These are phyloP conservation scores for Metarhizium guizhouense DNA, from an alignment of 2,329 filamentous ascomycete species.

Conservation along the genomic window DNA sequence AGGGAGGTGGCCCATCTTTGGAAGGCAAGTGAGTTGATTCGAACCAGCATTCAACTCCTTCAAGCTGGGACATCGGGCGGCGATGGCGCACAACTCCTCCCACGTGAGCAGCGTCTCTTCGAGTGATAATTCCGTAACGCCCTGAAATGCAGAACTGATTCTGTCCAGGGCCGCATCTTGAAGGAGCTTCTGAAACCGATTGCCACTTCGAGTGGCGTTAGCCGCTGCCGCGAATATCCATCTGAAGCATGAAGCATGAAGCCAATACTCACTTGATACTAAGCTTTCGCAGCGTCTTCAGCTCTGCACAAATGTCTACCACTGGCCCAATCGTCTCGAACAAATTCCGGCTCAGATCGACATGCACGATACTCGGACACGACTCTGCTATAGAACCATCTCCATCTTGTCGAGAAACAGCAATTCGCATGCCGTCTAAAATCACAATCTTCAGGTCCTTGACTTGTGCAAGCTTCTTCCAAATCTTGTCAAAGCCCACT, in stretches of 20 bases:
- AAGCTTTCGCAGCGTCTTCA: constrained; percentile 57
- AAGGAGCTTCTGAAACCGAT: constrained; percentile 51
- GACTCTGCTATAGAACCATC: constrained; percentile 34
- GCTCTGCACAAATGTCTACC: constrained; percentile 58
- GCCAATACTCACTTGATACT: constrained; percentile 55
- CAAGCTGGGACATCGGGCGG: constrained; percentile 44
- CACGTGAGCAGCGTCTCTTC: constrained; percentile 60
- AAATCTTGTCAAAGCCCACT: constrained; percentile 90
- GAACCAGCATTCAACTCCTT: constrained; percentile 41
- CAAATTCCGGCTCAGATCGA: constrained; percentile 81
- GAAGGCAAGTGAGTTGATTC: constrained; percentile 49
- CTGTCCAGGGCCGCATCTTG: constrained; percentile 19
- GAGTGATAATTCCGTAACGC: constrained; percentile 52
- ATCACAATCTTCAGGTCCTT: constrained; percentile 73
- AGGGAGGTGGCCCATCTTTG: constrained; percentile 25
- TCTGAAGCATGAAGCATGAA: not conserved
- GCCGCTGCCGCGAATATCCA: not conserved
- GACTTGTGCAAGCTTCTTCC: constrained; percentile 67
- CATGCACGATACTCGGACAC: constrained; percentile 62
- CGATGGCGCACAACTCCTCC: constrained; percentile 50
- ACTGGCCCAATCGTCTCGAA: constrained; percentile 61
- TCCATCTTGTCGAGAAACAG: constrained; percentile 21
- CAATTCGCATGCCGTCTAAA: constrained; percentile 66
- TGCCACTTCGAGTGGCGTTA: constrained; percentile 46
- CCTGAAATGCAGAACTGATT: constrained; percentile 33